A percentile compares a stretch with the other conserved stretches of the same genome.
Conservation (phyloP, 129 eudicot species). For the Flaveria ramosissima region DNA sequence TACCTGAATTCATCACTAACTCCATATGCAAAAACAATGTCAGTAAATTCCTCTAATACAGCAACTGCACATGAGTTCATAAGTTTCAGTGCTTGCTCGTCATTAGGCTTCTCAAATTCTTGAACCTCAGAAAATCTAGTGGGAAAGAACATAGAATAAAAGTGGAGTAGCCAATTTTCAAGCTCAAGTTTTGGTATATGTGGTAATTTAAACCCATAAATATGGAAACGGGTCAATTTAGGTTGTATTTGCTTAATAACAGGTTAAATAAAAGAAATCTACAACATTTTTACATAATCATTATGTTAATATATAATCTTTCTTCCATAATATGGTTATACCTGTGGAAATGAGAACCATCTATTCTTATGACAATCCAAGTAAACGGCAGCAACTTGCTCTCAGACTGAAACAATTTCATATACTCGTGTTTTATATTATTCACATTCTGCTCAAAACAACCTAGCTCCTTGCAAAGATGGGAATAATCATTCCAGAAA, state of each 20-base stretch:
- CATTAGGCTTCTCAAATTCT: constrained; percentile 93
- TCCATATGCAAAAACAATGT: constrained; percentile 80
- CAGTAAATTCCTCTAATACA: constrained; percentile 67
- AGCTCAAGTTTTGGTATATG: constrained; percentile 8
- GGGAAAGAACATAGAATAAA: constrained; percentile 26
- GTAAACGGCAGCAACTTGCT: constrained; percentile 63
- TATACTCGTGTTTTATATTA: constrained; percentile 60
- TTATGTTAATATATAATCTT: background rate
- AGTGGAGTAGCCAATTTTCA: background rate
- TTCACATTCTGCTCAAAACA: constrained; percentile 48
- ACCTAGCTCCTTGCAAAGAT: constrained; percentile 63
- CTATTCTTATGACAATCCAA: constrained; percentile 84
- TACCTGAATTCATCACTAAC: constrained; percentile 97
- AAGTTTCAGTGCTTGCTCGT: constrained; percentile 79
- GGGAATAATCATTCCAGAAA: constrained; percentile 68
- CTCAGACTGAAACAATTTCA: constrained; percentile 65
- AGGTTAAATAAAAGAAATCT: background rate
- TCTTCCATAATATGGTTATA: constrained; percentile 18
- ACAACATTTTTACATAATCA: background rate
- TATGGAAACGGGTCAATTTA: background rate
- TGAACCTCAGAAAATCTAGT: constrained; percentile 82
- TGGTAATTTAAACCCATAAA: background rate
- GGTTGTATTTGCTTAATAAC: constrained; percentile 9
- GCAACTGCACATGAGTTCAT: constrained; percentile 92
- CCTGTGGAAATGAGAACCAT: constrained; percentile 98